Base-by-base conservation (phyloP, 345 rosid species). In the Brassica cretica region DNA sequence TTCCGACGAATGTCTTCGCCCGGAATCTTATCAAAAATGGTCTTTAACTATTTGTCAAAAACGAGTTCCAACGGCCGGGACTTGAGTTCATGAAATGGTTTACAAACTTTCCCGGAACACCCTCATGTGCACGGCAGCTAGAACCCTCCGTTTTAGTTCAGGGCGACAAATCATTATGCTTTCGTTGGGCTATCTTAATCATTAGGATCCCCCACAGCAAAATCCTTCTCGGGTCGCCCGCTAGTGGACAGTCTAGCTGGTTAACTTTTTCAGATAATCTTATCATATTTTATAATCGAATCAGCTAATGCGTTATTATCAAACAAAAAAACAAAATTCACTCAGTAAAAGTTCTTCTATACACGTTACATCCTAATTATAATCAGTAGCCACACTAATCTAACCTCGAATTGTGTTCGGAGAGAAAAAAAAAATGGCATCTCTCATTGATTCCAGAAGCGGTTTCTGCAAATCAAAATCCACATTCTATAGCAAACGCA, bases 401-500 rank as follows among this genome's bases (percentile, higher is more conserved):
- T 60, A 5, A 8, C 30, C 30, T 2, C 30, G 63, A 60, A 15
- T 60, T 6, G 65, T 27, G 32, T 62, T 3, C 5, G 25, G 59
- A 55, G 60, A 18, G 24, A 56, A 35, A 35, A 35, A 35, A 35
- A 6, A 32, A 32, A 64, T 64, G 67, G 24, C 44, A 21, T 60
- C 59, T 8, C 59, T 27, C 8, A 19, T 33, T 21, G 71, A 93
- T 66, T 66, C 73, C 1, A 82, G 84, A 77, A 86, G 86, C 32
- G 97, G 98, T 0, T 91, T 90, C 79, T 87, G 89, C 83, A 68
- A 66, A 64, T 70, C 87, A 18, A 83, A 79, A 66, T 84, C 87
- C 2, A 83, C 82, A 15, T 91, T 90, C 83, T 85, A 89, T 81
- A 93, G 93, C 76, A 90, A 90, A 69, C 92, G 94, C 60, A 61